Percentiles rank a stretch among this genome's conserved stretches.
phyloP scores from a whole-genome alignment of 176 grass and related monocot species.

The Dendrocalamus sinicus region DNA sequence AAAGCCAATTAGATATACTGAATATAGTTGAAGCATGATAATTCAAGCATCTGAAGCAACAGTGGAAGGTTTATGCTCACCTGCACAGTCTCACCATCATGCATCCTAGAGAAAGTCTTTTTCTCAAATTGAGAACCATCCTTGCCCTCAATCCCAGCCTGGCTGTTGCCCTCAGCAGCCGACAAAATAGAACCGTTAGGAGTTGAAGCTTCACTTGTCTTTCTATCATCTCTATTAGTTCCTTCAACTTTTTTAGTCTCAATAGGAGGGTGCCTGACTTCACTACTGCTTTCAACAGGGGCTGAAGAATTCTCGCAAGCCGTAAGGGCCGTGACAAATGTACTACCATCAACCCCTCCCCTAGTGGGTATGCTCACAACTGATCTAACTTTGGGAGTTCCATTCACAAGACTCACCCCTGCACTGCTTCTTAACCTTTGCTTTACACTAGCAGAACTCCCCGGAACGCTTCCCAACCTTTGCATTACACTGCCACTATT shows the following conservation, averaged over 20 bases:
- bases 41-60: constrained; percentile 31
- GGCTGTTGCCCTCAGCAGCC: constrained; percentile 33
- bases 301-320: constrained; percentile 26
- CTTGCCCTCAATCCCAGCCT: constrained; percentile 40
- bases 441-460: constrained; percentile 34
- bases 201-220: constrained; percentile 42
- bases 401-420: constrained; percentile 41
- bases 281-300: constrained; percentile 39
- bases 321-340: constrained; percentile 20
- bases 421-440: constrained; percentile 43
- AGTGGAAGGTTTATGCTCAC: constrained; percentile 46
- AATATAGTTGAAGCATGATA: constrained; percentile 9
- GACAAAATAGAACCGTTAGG: constrained; percentile 27
- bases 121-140: constrained; percentile 71
- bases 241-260: constrained; percentile 40
- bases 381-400: constrained; percentile 65
- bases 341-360: constrained; percentile 47
- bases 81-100: constrained; percentile 83
- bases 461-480: constrained; percentile 35
- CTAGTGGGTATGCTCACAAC: constrained; percentile 64
- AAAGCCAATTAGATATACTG: constrained; percentile 28
- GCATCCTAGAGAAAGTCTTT: constrained; percentile 92
- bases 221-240: constrained; percentile 37
- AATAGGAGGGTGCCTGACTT: constrained; percentile 23
- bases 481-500: constrained; percentile 48